phyloP scores from a whole-genome alignment of 2,329 filamentous ascomycete species.

The Cytospora chrysosperma region DNA sequence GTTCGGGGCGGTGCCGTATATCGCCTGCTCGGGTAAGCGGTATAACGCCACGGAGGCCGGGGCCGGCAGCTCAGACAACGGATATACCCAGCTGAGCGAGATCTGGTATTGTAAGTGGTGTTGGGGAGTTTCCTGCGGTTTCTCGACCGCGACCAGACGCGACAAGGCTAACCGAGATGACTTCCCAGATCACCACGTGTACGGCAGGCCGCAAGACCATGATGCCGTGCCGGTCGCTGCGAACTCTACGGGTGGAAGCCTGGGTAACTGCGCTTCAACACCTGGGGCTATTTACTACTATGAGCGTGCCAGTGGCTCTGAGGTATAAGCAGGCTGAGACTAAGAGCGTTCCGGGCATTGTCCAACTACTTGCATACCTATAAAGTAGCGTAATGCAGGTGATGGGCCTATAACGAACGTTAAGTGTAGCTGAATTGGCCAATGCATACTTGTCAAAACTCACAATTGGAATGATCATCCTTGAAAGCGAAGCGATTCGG shows the following conservation, averaged over 20 bases:
- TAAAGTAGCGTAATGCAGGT: not conserved
- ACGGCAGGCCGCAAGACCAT: slow-evolving; percentile 54
- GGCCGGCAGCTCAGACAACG: slow-evolving; percentile 52
- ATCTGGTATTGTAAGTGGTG: slow-evolving; percentile 56
- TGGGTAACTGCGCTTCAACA: slow-evolving; percentile 55
- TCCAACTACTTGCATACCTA: not conserved
- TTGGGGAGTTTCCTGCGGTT: not conserved
- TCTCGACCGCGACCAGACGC: not conserved
- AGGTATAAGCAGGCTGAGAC: slow-evolving; percentile 21
- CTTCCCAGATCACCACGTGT: slow-evolving; percentile 52
- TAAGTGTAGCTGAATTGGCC: not conserved
- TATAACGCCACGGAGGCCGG: slow-evolving; percentile 62
- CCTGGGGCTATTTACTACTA: slow-evolving; percentile 55
- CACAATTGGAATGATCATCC: not conserved
- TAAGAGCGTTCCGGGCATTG: no score
- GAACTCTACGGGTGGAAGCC: slow-evolving; percentile 46
- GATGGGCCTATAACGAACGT: not conserved
- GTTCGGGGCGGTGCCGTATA: slow-evolving; percentile 56
- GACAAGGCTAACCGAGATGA: not conserved
- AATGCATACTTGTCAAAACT: not conserved
- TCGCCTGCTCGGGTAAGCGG: slow-evolving; percentile 59
- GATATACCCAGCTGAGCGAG: slow-evolving; percentile 58
- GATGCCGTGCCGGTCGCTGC: slow-evolving; percentile 44
- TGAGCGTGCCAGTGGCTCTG: slow-evolving; percentile 45
- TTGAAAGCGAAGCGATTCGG: not conserved